Conservation (phyloP, 75 land plant genomes). For the Adiantum capillusveneris region DNA sequence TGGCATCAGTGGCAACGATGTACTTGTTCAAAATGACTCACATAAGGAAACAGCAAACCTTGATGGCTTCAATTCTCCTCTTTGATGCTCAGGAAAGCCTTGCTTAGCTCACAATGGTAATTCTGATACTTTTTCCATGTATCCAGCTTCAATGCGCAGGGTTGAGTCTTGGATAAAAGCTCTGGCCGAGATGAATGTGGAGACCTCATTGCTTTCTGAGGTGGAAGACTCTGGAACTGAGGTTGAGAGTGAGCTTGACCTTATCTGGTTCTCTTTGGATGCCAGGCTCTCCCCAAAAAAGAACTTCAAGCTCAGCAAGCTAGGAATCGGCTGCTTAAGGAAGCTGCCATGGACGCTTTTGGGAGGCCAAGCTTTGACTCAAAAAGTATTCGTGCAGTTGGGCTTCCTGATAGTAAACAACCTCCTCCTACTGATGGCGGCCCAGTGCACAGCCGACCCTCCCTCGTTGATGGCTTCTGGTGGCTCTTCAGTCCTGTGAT, state of each 20-base stretch:
- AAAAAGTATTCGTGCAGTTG: background rate
- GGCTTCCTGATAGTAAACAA: background rate
- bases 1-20: no score
- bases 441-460: no score
- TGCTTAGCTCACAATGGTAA: no score
- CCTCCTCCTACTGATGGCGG: no score
- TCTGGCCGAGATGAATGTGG: background rate
- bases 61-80: no score
- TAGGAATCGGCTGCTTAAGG: background rate
- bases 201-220: background rate
- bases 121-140: background rate
- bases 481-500: no score
- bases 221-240: constrained; percentile 2
- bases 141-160: background rate
- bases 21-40: no score
- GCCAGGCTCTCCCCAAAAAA: background rate
- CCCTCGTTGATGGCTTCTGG: no score
- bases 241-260: background rate
- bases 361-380: constrained; percentile 2
- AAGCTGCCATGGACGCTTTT: constrained; percentile 11
- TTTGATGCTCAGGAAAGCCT: no score
- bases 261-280: background rate
- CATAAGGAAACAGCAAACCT: no score
- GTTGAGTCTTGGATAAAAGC: background rate
- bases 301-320: constrained; percentile 6